Percentiles rank a stretch among this genome's conserved stretches.
Evolutionary conservation across 1,139 yeast species (phyloP).

Genomic region (Petasospora fabianii): DNA sequence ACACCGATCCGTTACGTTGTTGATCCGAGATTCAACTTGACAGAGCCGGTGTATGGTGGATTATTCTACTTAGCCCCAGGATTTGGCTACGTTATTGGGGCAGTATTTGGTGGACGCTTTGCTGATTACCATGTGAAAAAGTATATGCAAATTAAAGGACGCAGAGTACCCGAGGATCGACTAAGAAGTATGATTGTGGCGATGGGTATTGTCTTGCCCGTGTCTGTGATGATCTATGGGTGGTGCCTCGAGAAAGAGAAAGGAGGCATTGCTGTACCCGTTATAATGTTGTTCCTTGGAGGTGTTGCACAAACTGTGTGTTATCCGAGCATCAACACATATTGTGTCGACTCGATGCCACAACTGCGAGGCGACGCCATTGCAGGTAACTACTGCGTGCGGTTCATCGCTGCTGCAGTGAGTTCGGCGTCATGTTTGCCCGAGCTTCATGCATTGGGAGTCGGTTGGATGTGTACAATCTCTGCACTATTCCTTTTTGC

Average conservation of each 20-base stretch:
- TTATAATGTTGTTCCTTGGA: slow-evolving; percentile 42
- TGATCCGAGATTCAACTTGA: slow-evolving; percentile 48
- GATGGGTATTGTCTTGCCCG: slow-evolving; percentile 36
- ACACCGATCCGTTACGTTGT: slow-evolving; percentile 54
- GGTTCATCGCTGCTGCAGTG: slow-evolving; percentile 48
- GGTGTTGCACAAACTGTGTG: slow-evolving; percentile 48
- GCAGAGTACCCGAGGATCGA: slow-evolving; percentile 50
- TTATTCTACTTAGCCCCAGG: slow-evolving; percentile 55
- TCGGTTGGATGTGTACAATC: slow-evolving; percentile 50
- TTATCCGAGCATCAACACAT: slow-evolving; percentile 50
- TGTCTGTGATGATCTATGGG: slow-evolving; percentile 44
- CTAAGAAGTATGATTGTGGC: slow-evolving; percentile 38
- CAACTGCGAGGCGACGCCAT: slow-evolving; percentile 50
- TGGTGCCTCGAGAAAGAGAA: slow-evolving; percentile 45
- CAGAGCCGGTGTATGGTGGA: slow-evolving; percentile 44
- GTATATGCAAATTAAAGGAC: slow-evolving; percentile 40
- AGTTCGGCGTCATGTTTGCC: slow-evolving; percentile 46
- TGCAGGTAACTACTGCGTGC: slow-evolving; percentile 46
- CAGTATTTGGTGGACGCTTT: slow-evolving; percentile 47
- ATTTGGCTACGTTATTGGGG: slow-evolving; percentile 44
- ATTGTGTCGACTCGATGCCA: slow-evolving; percentile 55
- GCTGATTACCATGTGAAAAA: slow-evolving; percentile 44
- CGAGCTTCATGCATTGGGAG: slow-evolving; percentile 43
- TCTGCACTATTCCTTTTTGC: slow-evolving; percentile 22
- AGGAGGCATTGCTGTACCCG: slow-evolving; percentile 54